Evolutionary conservation across 2,329 filamentous ascomycete genomes (phyloP).

Genomic region (Aspergillus sp.): DNA sequence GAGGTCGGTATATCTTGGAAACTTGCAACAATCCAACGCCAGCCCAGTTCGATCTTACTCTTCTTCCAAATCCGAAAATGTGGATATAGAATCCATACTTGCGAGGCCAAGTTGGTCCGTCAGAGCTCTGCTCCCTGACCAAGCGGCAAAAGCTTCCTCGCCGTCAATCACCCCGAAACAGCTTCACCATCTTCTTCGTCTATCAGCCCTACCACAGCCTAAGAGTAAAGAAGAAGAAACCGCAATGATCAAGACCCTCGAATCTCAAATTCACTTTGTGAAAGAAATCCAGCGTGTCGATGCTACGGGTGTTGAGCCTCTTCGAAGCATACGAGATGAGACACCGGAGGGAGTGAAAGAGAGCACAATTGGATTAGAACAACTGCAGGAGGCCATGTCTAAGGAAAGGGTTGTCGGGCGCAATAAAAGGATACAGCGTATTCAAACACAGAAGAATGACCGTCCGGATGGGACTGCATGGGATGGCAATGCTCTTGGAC

Average conservation of each 20-base stretch:
- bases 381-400: conserved; percentile 32
- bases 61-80: conserved; percentile 15
- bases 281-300: conserved; percentile 75
- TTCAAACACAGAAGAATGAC: conserved; percentile 21
- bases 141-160: conserved; percentile 21
- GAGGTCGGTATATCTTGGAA: conserved; percentile 4
- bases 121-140: conserved; percentile 61
- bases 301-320: conserved; percentile 65
- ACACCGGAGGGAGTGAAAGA: conserved; percentile 36
- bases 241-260: conserved; percentile 68
- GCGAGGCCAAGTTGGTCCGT: conserved; percentile 79
- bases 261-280: conserved; percentile 87
- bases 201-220: conserved; percentile 80
- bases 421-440: conserved; percentile 44
- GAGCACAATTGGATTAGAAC: conserved; percentile 33
- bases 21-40: conserved; percentile 3
- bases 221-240: conserved; percentile 57
- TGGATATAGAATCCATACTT: conserved; percentile 48
- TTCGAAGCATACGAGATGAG: conserved; percentile 75
- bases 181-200: conserved; percentile 77
- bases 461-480: conserved; percentile 47
- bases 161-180: conserved; percentile 57
- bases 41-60: conserved; percentile 16
- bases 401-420: conserved; percentile 38
- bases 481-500: conserved; percentile 66